Evolutionary conservation across 2,329 filamentous ascomycete genomes (phyloP).

Genomic region (Blastomyces parvus): DNA sequence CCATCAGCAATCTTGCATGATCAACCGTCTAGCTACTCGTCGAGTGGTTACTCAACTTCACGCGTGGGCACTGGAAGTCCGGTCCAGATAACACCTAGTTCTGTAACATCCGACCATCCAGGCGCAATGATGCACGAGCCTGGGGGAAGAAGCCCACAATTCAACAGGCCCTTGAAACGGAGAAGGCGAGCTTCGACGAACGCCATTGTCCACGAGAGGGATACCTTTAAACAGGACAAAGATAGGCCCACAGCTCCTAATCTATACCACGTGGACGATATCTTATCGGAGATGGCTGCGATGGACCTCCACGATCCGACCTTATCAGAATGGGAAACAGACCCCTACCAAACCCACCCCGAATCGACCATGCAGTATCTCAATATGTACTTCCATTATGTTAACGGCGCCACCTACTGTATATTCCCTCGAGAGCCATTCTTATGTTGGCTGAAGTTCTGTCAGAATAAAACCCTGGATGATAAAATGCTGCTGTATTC

Average conservation of each 20-base stretch:
- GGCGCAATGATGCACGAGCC: neutral
- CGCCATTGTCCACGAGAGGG: neutral
- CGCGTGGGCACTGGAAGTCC: neutral
- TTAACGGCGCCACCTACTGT: constrained; percentile 46
- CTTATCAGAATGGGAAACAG: constrained; percentile 38
- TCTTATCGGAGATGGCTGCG: constrained; percentile 26
- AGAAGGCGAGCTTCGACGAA: constrained; percentile 5
- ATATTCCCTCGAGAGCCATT: constrained; percentile 50
- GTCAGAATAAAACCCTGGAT: constrained; percentile 40
- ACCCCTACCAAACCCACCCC: constrained; percentile 46
- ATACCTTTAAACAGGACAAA: neutral
- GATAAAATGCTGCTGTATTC: constrained; percentile 54
- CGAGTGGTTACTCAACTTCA: neutral
- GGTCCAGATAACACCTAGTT: neutral
- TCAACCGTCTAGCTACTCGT: neutral
- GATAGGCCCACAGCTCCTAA: constrained; percentile 15
- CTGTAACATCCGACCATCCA: neutral
- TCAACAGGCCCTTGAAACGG: constrained; percentile 2
- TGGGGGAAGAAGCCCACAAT: neutral
- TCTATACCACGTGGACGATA: constrained; percentile 23
- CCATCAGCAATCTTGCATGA: neutral
- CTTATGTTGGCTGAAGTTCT: constrained; percentile 44
- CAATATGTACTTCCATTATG: constrained; percentile 48
- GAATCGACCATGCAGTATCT: constrained; percentile 44
- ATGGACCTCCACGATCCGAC: constrained; percentile 24